phyloP scores from a whole-genome alignment of 306 rosid species.

The Macrotyloma uniflorum region DNA sequence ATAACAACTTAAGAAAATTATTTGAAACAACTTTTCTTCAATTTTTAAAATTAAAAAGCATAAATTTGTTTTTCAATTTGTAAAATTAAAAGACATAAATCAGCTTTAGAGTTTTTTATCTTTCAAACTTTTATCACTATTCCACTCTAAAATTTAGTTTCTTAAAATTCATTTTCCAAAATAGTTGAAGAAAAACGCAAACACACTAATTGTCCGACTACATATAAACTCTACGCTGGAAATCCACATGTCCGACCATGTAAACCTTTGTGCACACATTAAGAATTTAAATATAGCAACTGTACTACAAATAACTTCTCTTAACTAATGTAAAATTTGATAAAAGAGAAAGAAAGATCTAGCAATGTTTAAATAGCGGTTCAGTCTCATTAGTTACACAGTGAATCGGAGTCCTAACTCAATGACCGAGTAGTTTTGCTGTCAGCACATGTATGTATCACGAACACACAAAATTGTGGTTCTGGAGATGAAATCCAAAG shows the following conservation, averaged over 20 bases:
- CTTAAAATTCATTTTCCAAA: background rate
- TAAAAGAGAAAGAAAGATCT: background rate
- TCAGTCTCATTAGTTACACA: slow-evolving; percentile 30
- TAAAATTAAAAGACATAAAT: background rate
- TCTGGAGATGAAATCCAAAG: slow-evolving; percentile 36
- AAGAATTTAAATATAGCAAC: slow-evolving; percentile 32
- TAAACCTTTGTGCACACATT: slow-evolving; percentile 34
- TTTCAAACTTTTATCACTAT: background rate
- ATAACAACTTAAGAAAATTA: background rate
- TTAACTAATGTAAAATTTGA: slow-evolving; percentile 7
- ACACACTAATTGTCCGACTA: background rate
- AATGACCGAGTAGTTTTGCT: slow-evolving; percentile 18
- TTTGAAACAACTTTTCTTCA: no score
- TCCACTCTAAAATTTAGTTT: background rate
- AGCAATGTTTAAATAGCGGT: background rate
- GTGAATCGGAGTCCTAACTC: slow-evolving; percentile 31
- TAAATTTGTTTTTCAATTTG: background rate
- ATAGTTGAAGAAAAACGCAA: background rate
- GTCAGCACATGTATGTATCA: slow-evolving; percentile 36
- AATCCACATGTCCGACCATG: background rate
- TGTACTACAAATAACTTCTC: slow-evolving; percentile 34
- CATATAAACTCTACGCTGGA: background rate
- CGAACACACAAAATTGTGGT: slow-evolving; percentile 35
- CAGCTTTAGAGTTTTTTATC: background rate
- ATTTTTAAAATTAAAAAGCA: no score